Conservation (phyloP, 2,329 filamentous ascomycete species). For the Cryphonectria carpinicola region DNA sequence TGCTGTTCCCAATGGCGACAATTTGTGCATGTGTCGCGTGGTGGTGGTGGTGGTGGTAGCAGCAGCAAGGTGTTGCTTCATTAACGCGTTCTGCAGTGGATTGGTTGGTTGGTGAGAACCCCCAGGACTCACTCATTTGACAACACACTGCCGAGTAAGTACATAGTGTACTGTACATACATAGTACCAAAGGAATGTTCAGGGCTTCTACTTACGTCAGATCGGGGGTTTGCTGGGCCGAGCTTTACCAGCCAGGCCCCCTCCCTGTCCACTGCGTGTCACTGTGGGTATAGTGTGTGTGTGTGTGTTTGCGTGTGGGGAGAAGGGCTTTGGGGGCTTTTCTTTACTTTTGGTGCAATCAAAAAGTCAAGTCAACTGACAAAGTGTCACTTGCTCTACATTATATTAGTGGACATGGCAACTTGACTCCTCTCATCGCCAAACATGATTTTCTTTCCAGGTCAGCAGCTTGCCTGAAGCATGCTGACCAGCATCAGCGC, state of each 20-base stretch:
- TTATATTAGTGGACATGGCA: neutral
- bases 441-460: neutral
- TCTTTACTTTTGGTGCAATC: neutral
- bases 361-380: neutral
- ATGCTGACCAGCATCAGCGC: constrained; percentile 6
- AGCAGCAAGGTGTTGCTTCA: neutral
- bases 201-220: constrained; percentile 12
- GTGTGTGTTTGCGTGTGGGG: neutral
- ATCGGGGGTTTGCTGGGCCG: neutral
- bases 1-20: neutral
- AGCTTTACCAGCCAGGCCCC: neutral
- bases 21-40: neutral
- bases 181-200: neutral
- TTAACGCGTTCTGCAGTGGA: neutral
- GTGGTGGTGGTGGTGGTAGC: neutral
- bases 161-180: no score
- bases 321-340: no score
- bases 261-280: neutral
- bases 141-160: neutral
- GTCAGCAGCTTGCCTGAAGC: neutral
- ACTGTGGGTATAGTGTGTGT: neutral
- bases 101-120: neutral
- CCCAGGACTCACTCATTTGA: neutral
- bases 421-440: neutral
- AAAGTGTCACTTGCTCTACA: neutral